phyloP scores from a whole-genome alignment of 352 stramenopile genomes.

The Phytopythium kandeliae region DNA sequence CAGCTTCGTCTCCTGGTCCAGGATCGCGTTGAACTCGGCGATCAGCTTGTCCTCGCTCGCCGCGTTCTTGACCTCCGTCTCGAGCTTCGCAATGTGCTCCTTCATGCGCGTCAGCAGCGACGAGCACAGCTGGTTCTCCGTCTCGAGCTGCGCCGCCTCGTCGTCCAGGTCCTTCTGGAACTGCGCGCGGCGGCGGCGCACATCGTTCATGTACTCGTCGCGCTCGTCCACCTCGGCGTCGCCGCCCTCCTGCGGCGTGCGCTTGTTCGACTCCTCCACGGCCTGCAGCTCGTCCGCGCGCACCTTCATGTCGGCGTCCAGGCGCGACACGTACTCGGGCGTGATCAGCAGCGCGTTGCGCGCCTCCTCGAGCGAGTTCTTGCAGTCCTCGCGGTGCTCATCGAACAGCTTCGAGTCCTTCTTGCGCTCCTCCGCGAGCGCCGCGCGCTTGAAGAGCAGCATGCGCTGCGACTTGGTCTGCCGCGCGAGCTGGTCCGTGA shows the following conservation, averaged over 20 bases:
- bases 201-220: slow-evolving; percentile 88
- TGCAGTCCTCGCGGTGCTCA: slow-evolving; percentile 83
- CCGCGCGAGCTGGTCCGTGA: slow-evolving; percentile 67
- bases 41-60: slow-evolving; percentile 69
- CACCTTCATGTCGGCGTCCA: slow-evolving; percentile 85
- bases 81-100: slow-evolving; percentile 75
- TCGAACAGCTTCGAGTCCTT: slow-evolving; percentile 72
- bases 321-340: slow-evolving; percentile 77
- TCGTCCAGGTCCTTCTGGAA: slow-evolving; percentile 86
- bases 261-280: slow-evolving; percentile 84
- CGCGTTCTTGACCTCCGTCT: slow-evolving; percentile 73
- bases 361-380: slow-evolving; percentile 66
- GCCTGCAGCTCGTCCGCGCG: slow-evolving; percentile 63
- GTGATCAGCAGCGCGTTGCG: slow-evolving; percentile 69
- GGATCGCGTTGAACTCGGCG: slow-evolving; percentile 58
- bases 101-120: slow-evolving; percentile 78
- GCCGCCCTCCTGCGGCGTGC: slow-evolving; percentile 65
- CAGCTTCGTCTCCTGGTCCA: slow-evolving; percentile 72
- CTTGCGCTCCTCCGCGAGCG: slow-evolving; percentile 82
- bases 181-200: slow-evolving; percentile 60
- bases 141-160: slow-evolving; percentile 66
- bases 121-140: slow-evolving; percentile 72
- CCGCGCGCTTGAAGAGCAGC: slow-evolving; percentile 83
- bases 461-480: slow-evolving; percentile 83
- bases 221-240: slow-evolving; percentile 71